Base-by-base conservation (phyloP, 2,329 filamentous ascomycete genomes). In the Chalaropsis ovoidea region DNA sequence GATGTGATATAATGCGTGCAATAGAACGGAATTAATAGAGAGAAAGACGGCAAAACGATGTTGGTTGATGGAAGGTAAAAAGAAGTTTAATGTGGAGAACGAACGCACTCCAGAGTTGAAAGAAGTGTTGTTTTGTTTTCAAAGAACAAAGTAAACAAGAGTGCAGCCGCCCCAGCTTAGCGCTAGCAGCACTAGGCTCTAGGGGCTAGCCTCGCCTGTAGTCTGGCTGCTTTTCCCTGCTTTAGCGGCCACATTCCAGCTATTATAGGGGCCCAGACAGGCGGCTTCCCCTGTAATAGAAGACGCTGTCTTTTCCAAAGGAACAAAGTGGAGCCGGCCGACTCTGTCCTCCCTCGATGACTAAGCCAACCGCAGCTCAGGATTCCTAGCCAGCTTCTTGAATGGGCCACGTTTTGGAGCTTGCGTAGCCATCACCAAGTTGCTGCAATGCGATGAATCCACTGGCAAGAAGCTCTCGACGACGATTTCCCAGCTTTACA, bases 391-490 rank as follows among this genome's bases (percentile, higher is more conserved):
- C 56, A 49, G 43, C 45, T 63, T 63, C n/a, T 49, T 45, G 66
- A 65, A 67, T 67, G 66, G 66, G 66, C 66, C 66, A 67, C 66
- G 66, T 67, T 67, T 58, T 65, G 63, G 63, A 67, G 63, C 63
- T 67, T 67, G 60, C 63, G 49, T 67, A 67, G 63, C 41, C 41
- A 62, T 65, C 58, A 60, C 35, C 45, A 65, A 62, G 62, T 61
- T 64, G 56, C 43, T 49, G 43, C 49, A 66, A 41, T 24, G 54
- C 27, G 61, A 63, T 31, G 43, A 43, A 52, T 39, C 22, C 17
- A 62, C n/a, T 27, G 17, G 47, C 52, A 56, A 58, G 52, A 62
- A 65, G 63, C 63, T 43, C 56, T 52, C 43, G 27, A 52, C 61
- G 10, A 27, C 61, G 24, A 19, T 39, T 52, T 65, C 19, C 43